A percentile compares a stretch with the other conserved stretches of the same genome.
These are phyloP conservation scores for Paramecium biaurelia DNA, from an alignment of 73 alveolate species.

Conservation along the genomic window DNA sequence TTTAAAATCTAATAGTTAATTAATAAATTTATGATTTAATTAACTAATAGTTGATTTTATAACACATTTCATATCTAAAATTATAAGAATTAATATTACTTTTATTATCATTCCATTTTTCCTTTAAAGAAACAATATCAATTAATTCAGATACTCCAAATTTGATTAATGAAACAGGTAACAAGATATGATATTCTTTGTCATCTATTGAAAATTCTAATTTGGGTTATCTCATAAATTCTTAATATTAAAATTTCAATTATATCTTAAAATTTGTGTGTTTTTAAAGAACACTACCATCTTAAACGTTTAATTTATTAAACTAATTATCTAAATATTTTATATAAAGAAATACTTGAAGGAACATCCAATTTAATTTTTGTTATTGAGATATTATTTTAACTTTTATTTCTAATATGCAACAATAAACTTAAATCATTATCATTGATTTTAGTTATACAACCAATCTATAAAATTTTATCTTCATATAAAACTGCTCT, in stretches of 20 bases:
- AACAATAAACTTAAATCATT: background rate
- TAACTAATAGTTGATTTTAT: background rate
- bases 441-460: background rate
- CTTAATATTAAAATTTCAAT: background rate
- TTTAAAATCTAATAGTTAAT: background rate
- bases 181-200: background rate
- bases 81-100: background rate
- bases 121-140: background rate
- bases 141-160: background rate
- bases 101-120: conserved; percentile 15
- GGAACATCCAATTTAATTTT: background rate
- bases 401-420: conserved; percentile 1
- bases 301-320: background rate
- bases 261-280: background rate
- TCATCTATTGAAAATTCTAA: background rate
- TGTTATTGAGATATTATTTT: background rate
- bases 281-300: background rate
- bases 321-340: background rate
- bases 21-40: background rate
- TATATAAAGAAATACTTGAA: background rate
- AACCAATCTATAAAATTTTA: background rate
- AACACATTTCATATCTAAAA: background rate
- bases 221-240: background rate
- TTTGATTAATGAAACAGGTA: background rate
- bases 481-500: conserved; percentile 20